Evolutionary conservation across 2,329 filamentous ascomycete species (phyloP).

Genomic region (Sporothrix globosa): DNA sequence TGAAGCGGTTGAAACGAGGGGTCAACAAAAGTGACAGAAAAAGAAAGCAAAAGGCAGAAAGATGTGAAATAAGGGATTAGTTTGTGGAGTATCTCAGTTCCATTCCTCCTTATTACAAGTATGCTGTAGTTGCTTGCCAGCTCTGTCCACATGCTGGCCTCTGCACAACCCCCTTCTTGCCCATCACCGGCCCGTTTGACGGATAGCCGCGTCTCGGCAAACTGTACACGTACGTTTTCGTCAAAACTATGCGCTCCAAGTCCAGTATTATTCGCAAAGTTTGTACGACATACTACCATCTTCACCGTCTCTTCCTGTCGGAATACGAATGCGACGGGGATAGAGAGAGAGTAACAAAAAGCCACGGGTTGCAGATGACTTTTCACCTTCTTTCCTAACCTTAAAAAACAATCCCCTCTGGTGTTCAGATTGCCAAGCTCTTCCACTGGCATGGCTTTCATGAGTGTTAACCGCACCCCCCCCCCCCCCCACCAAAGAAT

Average conservation of each 20-base stretch:
- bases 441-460: too few species aligned
- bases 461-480: too few species aligned
- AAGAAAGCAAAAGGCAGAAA: neutral
- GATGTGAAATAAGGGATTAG: neutral
- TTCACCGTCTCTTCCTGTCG: conserved; percentile 8
- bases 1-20: neutral
- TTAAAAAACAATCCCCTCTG: too few species aligned
- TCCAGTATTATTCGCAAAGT: neutral
- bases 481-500: too few species aligned
- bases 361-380: too few species aligned
- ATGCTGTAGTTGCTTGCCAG: neutral
- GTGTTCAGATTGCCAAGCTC: too few species aligned
- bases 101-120: too few species aligned
- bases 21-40: neutral
- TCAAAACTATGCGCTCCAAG: neutral
- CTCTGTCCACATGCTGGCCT: neutral
- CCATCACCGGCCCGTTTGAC: neutral
- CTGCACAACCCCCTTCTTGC: neutral
- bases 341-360: neutral
- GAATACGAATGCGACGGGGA: neutral
- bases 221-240: neutral
- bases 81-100: neutral
- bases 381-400: too few species aligned
- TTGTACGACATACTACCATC: neutral
- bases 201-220: conserved; percentile 15